Conservation (phyloP, 2,329 filamentous ascomycete genomes). For the Microdochium bolleyi region DNA sequence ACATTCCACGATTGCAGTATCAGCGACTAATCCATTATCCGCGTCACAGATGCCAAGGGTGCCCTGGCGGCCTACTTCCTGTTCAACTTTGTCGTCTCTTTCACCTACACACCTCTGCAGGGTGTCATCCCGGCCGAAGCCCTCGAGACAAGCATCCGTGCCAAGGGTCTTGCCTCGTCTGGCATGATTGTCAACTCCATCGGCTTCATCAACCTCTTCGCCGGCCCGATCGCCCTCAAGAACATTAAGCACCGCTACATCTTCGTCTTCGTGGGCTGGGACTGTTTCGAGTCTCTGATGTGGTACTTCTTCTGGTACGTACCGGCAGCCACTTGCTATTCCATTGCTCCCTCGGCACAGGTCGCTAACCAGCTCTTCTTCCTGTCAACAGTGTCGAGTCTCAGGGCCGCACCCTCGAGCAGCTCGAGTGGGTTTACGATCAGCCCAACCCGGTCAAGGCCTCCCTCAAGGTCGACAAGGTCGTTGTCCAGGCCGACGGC, state of each 20-base stretch:
- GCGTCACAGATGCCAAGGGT: slow-evolving; percentile 27
- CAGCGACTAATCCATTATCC: too few relatives aligned
- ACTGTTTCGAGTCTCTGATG: slow-evolving; percentile 28
- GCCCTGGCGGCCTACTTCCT: slow-evolving; percentile 39
- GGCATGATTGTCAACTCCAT: slow-evolving; percentile 35
- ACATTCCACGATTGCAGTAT: background rate
- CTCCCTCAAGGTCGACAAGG: slow-evolving; percentile 40
- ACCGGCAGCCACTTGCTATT: background rate
- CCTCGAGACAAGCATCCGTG: slow-evolving; percentile 37
- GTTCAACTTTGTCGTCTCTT: slow-evolving; percentile 40
- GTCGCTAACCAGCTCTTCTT: background rate
- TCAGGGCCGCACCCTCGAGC: slow-evolving; percentile 39
- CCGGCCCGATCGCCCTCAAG: slow-evolving; percentile 33
- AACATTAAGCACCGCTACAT: slow-evolving; percentile 35
- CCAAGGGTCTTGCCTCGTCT: slow-evolving; percentile 36
- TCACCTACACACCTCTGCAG: slow-evolving; percentile 41
- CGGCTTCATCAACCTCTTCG: slow-evolving; percentile 40
- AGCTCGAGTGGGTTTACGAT: slow-evolving; percentile 41
- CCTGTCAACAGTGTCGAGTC: slow-evolving; percentile 31
- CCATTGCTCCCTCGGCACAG: background rate
- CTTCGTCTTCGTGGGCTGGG: slow-evolving; percentile 41
- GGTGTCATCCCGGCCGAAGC: slow-evolving; percentile 37
- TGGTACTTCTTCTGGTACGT: slow-evolving; percentile 39
- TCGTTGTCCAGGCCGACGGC: slow-evolving; percentile 35
- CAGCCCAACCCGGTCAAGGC: slow-evolving; percentile 41